Conservation (phyloP, 2,329 filamentous ascomycete genomes). For the Monosporascus sp. region DNA sequence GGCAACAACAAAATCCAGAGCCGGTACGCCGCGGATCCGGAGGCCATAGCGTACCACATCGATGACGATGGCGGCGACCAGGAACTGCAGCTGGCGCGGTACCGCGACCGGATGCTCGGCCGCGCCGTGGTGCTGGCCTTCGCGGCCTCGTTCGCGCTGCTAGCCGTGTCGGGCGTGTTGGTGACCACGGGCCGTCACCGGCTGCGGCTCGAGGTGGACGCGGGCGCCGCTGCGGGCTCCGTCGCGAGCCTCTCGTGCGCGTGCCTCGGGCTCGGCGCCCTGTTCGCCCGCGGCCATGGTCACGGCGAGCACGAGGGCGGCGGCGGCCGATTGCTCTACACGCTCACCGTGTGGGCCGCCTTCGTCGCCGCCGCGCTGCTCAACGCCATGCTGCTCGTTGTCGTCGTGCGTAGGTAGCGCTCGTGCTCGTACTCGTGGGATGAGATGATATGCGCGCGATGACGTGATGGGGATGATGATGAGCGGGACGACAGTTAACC, state of each 20-base stretch:
- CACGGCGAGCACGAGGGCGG: too few relatives aligned
- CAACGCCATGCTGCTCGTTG: slow-evolving; percentile 46
- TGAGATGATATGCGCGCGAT: too few relatives aligned
- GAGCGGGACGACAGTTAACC: too few relatives aligned
- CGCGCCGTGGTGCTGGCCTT: slow-evolving; percentile 50
- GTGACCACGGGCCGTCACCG: slow-evolving; percentile 63
- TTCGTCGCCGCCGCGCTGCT: slow-evolving; percentile 42
- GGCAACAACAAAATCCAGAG: slow-evolving; percentile 27
- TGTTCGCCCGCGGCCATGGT: slow-evolving; percentile 44
- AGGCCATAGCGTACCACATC: slow-evolving; percentile 15
- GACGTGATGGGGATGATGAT: too few relatives aligned
- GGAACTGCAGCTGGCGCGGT: slow-evolving; percentile 43
- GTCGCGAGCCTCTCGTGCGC: slow-evolving; percentile 61
- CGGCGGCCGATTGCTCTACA: slow-evolving; percentile 35
- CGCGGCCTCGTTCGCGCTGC: slow-evolving; percentile 54
- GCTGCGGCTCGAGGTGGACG: slow-evolving; percentile 66
- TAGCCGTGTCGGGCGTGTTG: slow-evolving; percentile 59
- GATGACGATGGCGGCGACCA: slow-evolving; percentile 45
- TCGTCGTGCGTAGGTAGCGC: slow-evolving; percentile 37
- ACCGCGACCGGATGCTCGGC: slow-evolving; percentile 51
- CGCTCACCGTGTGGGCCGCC: slow-evolving; percentile 35
- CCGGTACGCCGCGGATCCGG: too few relatives aligned
- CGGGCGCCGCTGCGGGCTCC: slow-evolving; percentile 64
- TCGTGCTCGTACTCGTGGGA: too few relatives aligned
- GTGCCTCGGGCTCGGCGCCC: slow-evolving; percentile 54